Base-by-base conservation (phyloP, 176 grass and related monocot genomes). In the Paspalum vaginatum region DNA sequence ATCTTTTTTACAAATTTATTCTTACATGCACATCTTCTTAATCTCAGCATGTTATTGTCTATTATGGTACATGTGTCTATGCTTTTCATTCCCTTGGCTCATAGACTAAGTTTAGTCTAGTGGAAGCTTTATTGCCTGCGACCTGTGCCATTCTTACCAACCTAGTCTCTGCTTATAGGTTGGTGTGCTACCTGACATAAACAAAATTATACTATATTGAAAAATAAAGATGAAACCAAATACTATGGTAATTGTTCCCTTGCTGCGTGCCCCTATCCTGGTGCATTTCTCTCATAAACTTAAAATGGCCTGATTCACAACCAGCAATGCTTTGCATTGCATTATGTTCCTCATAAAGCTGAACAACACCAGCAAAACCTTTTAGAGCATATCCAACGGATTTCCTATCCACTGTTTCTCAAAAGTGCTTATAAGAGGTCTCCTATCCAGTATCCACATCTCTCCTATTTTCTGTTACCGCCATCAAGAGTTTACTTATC, bases 11-110 rank as follows among this genome's bases (percentile, higher is more conserved):
- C 74, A 62, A 53, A 51, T 51, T 69, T 69, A 50, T 13, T 32
- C 1, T 32, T 32, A 32, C 32, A 51, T 46, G 18, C 40, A 68
- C 4, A 37, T 61, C 14, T 38, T 67, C 8, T 41, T 48, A 51
- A 71, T 78, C 41, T 46, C 14, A 18, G 17, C 15, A 5, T 2
- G 17, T 72, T 26, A 65, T 62, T 21, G 63, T 61, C 39, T 65
- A 41, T 51, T 73, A 52, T 16, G 54, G 39, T n/a, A 48, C 6
- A 70, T 57, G 40, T 25, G 26, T 47, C 15, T 26, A 54, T 70
- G 20, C 48, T 83, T 72, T 38, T 64, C 50, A 42, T 78, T 81
- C 37, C 24, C 56, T 70, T 70, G 58, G 74, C 27, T 66, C 25
- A 17, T 67, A 49, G 40, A 60, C 25, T 38, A 12, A 32, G 32